phyloP scores from a whole-genome alignment of 2,329 filamentous ascomycete genomes.

The Xylaria sp. region DNA sequence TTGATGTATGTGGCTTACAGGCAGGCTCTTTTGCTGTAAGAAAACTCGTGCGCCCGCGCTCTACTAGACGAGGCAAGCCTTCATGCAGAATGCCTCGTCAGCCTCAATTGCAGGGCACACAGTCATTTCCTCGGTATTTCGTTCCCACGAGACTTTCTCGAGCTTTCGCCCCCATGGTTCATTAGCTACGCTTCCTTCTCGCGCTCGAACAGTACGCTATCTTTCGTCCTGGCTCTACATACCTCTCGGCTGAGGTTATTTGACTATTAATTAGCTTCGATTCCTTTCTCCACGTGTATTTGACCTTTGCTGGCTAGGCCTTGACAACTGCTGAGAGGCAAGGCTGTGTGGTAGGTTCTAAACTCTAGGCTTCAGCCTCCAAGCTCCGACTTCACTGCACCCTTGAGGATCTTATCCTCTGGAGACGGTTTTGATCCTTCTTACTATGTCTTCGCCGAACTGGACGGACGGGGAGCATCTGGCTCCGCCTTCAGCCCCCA shows the following conservation, averaged over 20 bases:
- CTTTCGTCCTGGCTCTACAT: slow-evolving; percentile 18
- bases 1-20: slow-evolving; percentile 21
- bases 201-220: slow-evolving; percentile 27
- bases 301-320: slow-evolving; percentile 9
- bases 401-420: neutral
- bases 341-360: slow-evolving; percentile 29
- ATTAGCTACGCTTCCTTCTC: slow-evolving; percentile 25
- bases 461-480: slow-evolving; percentile 17
- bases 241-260: slow-evolving; percentile 5
- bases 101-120: slow-evolving; percentile 46
- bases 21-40: slow-evolving; percentile 24
- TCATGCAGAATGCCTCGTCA: slow-evolving; percentile 46
- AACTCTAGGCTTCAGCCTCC: slow-evolving; percentile 10
- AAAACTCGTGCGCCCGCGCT: slow-evolving; percentile 27
- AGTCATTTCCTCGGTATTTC: slow-evolving; percentile 31
- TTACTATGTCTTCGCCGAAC: slow-evolving; percentile 40
- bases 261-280: slow-evolving; percentile 24
- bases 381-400: slow-evolving; percentile 4
- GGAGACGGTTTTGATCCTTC: neutral
- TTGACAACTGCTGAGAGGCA: slow-evolving; percentile 11
- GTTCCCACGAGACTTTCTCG: slow-evolving; percentile 24
- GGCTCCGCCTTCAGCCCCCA: slow-evolving; percentile 24
- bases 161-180: slow-evolving; percentile 37
- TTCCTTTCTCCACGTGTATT: slow-evolving; percentile 17
- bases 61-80: slow-evolving; percentile 35